A percentile compares a stretch with the other conserved stretches of the same genome.
phyloP scores from a whole-genome alignment of 495 filamentous ascomycete genomes.

The Aspergillus heteromorphus region DNA sequence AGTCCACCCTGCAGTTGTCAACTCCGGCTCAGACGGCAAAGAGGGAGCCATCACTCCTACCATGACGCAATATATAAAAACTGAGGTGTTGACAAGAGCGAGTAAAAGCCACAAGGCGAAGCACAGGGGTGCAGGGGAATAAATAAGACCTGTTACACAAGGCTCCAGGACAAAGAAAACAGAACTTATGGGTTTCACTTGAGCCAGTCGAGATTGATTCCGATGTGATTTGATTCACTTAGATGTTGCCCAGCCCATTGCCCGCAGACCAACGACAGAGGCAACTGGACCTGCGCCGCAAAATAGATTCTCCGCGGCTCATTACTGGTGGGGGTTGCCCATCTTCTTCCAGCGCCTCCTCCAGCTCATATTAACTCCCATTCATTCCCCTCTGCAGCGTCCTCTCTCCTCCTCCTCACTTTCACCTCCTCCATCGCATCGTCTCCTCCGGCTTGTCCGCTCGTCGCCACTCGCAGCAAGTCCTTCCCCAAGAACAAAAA shows the following conservation, averaged over 20 bases:
- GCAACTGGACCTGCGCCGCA: constrained; percentile 21
- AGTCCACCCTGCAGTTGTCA: constrained; percentile 38
- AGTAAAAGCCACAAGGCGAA: neutral
- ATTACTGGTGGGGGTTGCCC: constrained; percentile 23
- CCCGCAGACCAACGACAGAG: neutral
- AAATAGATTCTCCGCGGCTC: constrained; percentile 40
- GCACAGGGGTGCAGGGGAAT: neutral
- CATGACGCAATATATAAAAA: constrained; percentile 39
- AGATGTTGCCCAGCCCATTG: neutral
- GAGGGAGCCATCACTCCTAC: constrained; percentile 21
- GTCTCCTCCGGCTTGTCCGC: neutral
- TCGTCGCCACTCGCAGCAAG: neutral
- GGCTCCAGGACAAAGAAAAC: too few species aligned
- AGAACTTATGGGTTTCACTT: neutral
- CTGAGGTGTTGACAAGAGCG: too few species aligned
- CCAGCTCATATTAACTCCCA: constrained; percentile 4
- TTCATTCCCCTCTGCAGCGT: constrained; percentile 9
- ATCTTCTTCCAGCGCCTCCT: constrained; percentile 13
- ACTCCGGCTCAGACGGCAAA: neutral
- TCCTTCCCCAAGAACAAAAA: neutral
- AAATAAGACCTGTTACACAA: too few species aligned
- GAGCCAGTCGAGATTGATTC: neutral
- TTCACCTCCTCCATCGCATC: neutral
- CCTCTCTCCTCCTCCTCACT: neutral
- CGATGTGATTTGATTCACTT: neutral